Conservation (phyloP, 116 monocot species). For the Trichopus zeylanicus region DNA sequence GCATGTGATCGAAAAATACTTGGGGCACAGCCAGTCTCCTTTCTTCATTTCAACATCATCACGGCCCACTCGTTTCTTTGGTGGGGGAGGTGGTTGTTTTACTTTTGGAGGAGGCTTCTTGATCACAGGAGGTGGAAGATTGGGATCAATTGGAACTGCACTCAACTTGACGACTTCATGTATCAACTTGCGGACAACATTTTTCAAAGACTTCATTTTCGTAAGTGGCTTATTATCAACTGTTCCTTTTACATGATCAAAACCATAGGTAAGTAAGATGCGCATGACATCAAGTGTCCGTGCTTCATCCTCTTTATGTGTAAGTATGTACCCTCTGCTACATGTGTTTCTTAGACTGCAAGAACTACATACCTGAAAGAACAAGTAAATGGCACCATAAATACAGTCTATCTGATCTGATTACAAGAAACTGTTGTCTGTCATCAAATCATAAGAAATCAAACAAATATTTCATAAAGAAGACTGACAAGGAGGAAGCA, state of each 20-base stretch:
- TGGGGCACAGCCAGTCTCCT: constrained; percentile 95
- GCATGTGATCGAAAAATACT: constrained; percentile 44
- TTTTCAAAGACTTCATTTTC: constrained; percentile 80
- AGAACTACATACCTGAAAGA: constrained; percentile 89
- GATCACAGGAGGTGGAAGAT: constrained; percentile 75
- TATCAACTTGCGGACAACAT: constrained; percentile 70
- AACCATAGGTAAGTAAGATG: constrained; percentile 74
- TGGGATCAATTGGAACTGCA: constrained; percentile 92
- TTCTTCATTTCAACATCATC: constrained; percentile 99
- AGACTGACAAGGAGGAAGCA: too few species aligned
- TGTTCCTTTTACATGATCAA: constrained; percentile 67
- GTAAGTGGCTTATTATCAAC: constrained; percentile 74
- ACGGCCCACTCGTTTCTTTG: constrained; percentile 84
- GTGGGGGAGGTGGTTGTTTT: constrained; percentile 85
- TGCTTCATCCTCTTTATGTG: constrained; percentile 87
- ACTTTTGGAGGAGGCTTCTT: constrained; percentile 80
- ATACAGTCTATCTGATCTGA: not conserved
- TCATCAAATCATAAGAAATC: too few species aligned
- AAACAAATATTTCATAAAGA: too few species aligned
- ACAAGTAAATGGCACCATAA: not conserved
- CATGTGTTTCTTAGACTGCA: constrained; percentile 86
- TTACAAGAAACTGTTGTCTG: too few species aligned
- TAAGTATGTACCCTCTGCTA: constrained; percentile 75
- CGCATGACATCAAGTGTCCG: constrained; percentile 91
- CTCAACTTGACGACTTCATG: constrained; percentile 82